Percentiles rank a stretch among this genome's conserved stretches.
Conservation (phyloP, 2,329 filamentous ascomycete species). For the Hypoxylon sp. region DNA sequence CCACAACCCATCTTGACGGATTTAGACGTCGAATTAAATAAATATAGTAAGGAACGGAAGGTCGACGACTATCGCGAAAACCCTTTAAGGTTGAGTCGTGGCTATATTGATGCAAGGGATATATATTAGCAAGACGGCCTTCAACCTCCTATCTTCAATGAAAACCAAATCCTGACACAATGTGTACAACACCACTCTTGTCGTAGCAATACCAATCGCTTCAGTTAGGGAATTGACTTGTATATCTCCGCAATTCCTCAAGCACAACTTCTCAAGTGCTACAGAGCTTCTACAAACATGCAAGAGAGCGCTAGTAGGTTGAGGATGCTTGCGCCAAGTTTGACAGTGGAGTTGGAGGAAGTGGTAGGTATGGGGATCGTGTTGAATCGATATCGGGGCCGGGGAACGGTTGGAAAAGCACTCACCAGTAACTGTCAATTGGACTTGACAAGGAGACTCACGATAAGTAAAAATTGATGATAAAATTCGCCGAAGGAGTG, state of each 20-base stretch:
- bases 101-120: slow-evolving; percentile 23
- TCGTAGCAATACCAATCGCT: not conserved
- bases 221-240: not conserved
- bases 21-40: slow-evolving; percentile 36
- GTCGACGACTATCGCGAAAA: slow-evolving; percentile 25
- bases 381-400: not conserved
- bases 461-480: slow-evolving; percentile 43
- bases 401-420: slow-evolving; percentile 6
- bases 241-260: not conserved
- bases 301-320: not conserved
- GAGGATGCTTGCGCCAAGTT: slow-evolving; percentile 23
- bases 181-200: not conserved
- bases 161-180: not conserved
- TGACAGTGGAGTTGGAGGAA: slow-evolving; percentile 7
- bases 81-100: slow-evolving; percentile 17
- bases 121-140: slow-evolving; percentile 24
- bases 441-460: slow-evolving; percentile 39
- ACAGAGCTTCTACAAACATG: not conserved
- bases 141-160: not conserved
- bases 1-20: slow-evolving; percentile 94
- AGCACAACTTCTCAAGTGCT: not conserved
- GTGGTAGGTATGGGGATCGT: not conserved
- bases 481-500: slow-evolving; percentile 42
- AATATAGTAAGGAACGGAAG: slow-evolving; percentile 28
- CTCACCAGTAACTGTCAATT: slow-evolving; percentile 40